A percentile compares a stretch with the other conserved stretches of the same genome.
These are phyloP conservation scores for Plasmodium gallinaceum DNA, from an alignment of 169 alveolate genomes.

Conservation along the genomic window DNA sequence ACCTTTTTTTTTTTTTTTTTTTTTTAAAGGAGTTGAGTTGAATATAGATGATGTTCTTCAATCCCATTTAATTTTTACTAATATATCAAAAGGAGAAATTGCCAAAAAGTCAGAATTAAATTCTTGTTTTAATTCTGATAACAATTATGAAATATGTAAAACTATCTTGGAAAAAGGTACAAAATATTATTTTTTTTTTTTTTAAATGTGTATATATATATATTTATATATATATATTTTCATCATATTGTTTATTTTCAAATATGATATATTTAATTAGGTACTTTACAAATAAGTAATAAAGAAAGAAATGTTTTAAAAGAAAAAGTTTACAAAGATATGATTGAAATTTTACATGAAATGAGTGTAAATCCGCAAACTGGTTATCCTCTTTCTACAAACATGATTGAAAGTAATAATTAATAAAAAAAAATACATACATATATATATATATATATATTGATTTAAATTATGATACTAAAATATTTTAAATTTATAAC, in stretches of 20 bases:
- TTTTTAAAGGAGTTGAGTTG: conserved; percentile 89
- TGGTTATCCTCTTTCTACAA: conserved; percentile 89
- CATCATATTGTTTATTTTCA: conserved; percentile 84
- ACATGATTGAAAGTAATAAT: conserved; percentile 87
- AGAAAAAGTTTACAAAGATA: conserved; percentile 88
- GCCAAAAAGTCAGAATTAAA: conserved; percentile 93
- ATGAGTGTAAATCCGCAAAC: conserved; percentile 90
- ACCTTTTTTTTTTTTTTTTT: background rate
- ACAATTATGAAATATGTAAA: conserved; percentile 90
- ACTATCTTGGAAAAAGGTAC: conserved; percentile 95
- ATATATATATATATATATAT: conserved; percentile 14
- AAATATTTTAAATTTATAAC: background rate
- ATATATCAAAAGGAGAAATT: conserved; percentile 95
- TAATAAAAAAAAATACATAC: conserved; percentile 10
- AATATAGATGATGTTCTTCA: conserved; percentile 96
- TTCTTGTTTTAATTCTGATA: conserved; percentile 91
- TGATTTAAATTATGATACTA: background rate
- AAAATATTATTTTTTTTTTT: background rate
- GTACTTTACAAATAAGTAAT: conserved; percentile 91
- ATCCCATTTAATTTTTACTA: conserved; percentile 91
- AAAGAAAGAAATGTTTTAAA: conserved; percentile 89
- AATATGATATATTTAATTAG: conserved; percentile 20
- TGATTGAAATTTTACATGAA: conserved; percentile 85
- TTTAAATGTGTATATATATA: background rate
- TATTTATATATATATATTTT: background rate